Evolutionary conservation across 768 basidiomycete genomes (phyloP).

Genomic region (Leccinum variicolor): DNA sequence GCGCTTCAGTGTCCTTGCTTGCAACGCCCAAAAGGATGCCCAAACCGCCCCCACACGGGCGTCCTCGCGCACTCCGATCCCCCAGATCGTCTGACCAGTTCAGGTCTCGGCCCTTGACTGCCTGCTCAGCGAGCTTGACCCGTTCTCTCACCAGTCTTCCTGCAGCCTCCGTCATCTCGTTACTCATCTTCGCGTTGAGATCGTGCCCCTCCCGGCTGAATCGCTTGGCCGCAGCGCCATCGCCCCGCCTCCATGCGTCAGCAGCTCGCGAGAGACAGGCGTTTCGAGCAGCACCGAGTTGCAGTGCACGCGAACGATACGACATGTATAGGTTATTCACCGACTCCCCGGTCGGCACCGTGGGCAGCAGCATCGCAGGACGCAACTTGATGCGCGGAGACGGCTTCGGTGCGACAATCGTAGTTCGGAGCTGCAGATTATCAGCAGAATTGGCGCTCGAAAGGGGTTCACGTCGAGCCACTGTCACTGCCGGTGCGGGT

Average conservation of each 20-base stretch:
- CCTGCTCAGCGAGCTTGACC: constrained; percentile 68
- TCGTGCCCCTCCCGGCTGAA: constrained; percentile 95
- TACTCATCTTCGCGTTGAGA: constrained; percentile 85
- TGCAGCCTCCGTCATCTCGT: constrained; percentile 84
- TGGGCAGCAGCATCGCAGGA: constrained; percentile 81
- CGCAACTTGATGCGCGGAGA: constrained; percentile 86
- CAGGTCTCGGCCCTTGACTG: constrained; percentile 65
- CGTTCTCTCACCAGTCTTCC: constrained; percentile 83
- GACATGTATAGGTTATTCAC: constrained; percentile 83
- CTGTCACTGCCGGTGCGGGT: constrained; percentile 29
- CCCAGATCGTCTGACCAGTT: constrained; percentile 81
- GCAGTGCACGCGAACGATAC: constrained; percentile 83
- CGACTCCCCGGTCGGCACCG: constrained; percentile 79
- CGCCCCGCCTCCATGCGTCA: constrained; percentile 93
- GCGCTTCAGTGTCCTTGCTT: constrained; percentile 49
- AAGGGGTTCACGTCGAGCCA: constrained; percentile 35
- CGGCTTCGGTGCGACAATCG: constrained; percentile 74
- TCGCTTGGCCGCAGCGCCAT: constrained; percentile 92
- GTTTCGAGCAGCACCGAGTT: constrained; percentile 91
- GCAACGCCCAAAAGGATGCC: constrained; percentile 91
- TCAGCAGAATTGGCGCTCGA: constrained; percentile 50
- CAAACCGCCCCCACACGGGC: constrained; percentile 71
- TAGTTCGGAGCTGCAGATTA: constrained; percentile 58
- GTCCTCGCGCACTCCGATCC: constrained; percentile 74
- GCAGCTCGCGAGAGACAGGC: constrained; percentile 93